Conservation (phyloP, 768 basidiomycete species). For the Psilocybe sp. region DNA sequence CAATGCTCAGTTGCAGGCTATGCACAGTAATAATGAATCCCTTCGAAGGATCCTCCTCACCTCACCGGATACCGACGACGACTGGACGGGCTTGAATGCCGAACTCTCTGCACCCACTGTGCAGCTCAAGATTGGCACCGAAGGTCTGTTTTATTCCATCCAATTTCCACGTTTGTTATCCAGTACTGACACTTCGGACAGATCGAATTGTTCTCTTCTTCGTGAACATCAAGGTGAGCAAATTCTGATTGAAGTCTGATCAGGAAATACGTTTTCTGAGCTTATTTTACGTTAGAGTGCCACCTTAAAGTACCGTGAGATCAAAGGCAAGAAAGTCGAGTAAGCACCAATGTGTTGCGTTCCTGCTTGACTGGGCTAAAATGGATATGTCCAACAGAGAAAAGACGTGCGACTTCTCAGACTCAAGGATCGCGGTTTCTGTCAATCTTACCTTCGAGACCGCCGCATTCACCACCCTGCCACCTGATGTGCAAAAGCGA, state of each 20-base stretch:
- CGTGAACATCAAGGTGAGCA: neutral
- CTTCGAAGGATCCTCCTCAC: no score
- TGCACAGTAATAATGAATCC: no score
- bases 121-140: no score
- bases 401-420: neutral
- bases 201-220: neutral
- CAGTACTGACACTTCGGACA: neutral
- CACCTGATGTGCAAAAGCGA: neutral
- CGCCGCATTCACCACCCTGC: neutral
- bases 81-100: no score
- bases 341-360: neutral
- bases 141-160: neutral
- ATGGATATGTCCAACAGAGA: neutral
- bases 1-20: no score
- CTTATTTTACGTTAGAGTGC: neutral
- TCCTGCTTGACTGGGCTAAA: no score
- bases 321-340: neutral
- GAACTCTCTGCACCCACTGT: no score
- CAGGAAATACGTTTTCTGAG: no score
- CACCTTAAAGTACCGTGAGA: neutral
- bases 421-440: neutral
- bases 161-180: neutral
- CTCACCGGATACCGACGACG: no score
- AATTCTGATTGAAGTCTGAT: no score
- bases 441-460: neutral